These are phyloP conservation scores for Fusarium drepaniforme DNA, from an alignment of 2,329 filamentous ascomycete species.

Conservation along the genomic window DNA sequence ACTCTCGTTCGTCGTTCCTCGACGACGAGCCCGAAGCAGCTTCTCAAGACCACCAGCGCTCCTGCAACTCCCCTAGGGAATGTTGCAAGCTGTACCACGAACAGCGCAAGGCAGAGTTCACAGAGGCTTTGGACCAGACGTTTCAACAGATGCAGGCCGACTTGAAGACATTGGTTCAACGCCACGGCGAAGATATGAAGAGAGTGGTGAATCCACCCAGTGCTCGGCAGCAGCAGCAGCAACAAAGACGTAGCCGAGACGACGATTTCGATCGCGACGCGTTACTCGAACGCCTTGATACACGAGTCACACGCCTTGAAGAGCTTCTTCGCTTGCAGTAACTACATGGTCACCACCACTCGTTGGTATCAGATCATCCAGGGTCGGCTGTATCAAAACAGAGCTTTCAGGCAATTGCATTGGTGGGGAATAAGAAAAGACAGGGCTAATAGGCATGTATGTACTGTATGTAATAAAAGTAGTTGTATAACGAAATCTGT, in stretches of 20 bases:
- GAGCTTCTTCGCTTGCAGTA: neutral
- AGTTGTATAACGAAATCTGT: neutral
- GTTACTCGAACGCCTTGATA: neutral
- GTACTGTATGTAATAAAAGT: neutral
- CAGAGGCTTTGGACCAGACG: neutral
- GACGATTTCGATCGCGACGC: neutral
- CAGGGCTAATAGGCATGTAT: neutral
- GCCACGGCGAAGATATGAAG: neutral
- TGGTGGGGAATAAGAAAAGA: neutral
- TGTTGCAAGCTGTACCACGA: neutral
- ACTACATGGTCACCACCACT: neutral
- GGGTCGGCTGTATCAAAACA: neutral
- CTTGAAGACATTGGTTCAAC: neutral
- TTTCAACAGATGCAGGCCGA: neutral
- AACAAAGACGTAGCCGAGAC: neutral
- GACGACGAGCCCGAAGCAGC: neutral
- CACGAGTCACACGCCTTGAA: neutral
- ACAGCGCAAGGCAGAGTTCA: neutral
- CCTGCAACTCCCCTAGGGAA: neutral
- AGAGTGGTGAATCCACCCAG: neutral
- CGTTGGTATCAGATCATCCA: neutral
- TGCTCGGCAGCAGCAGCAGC: neutral
- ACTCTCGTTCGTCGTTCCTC: neutral
- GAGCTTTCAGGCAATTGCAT: neutral
- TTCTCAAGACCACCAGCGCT: neutral